phyloP scores from a whole-genome alignment of 192 early-diverging fungal genomes.

The Spinellus fusiger region DNA sequence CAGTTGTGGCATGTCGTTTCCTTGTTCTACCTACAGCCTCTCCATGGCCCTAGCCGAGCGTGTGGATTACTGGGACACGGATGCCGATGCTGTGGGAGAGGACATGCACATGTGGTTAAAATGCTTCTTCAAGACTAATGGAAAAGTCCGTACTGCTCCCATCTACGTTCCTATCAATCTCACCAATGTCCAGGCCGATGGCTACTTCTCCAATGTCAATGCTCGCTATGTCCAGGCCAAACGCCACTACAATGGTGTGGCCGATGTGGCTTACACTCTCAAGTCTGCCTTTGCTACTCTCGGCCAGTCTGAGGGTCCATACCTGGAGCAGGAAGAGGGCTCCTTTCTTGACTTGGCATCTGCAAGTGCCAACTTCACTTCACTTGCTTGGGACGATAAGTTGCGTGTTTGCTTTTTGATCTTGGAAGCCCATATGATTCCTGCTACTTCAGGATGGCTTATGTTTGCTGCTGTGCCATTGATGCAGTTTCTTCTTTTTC shows the following conservation, averaged over 20 bases:
- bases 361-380: too few relatives aligned
- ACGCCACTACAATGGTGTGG: conserved; percentile 67
- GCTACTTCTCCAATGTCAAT: conserved; percentile 45
- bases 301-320: not conserved
- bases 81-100: conserved; percentile 50
- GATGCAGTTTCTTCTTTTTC: conserved; percentile 38
- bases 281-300: conserved; percentile 14
- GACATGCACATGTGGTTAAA: conserved; percentile 57
- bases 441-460: conserved; percentile 43
- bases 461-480: conserved; percentile 49
- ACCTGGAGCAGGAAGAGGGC: too few relatives aligned
- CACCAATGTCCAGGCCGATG: conserved; percentile 46
- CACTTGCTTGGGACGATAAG: conserved; percentile 26
- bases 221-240: conserved; percentile 66
- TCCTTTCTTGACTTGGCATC: too few relatives aligned
- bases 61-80: conserved; percentile 73
- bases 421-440: conserved; percentile 49
- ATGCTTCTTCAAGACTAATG: conserved; percentile 68
- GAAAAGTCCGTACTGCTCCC: conserved; percentile 53
- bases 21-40: conserved; percentile 72
- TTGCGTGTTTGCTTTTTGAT: conserved; percentile 36
- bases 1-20: conserved; percentile 50
- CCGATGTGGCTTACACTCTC: conserved; percentile 61
- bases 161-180: conserved; percentile 67
- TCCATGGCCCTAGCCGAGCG: conserved; percentile 64